Percentiles rank a stretch among this genome's conserved stretches.
These are phyloP conservation scores for Plasmodium vinckei DNA, from an alignment of 169 alveolate species.

Conservation along the genomic window DNA sequence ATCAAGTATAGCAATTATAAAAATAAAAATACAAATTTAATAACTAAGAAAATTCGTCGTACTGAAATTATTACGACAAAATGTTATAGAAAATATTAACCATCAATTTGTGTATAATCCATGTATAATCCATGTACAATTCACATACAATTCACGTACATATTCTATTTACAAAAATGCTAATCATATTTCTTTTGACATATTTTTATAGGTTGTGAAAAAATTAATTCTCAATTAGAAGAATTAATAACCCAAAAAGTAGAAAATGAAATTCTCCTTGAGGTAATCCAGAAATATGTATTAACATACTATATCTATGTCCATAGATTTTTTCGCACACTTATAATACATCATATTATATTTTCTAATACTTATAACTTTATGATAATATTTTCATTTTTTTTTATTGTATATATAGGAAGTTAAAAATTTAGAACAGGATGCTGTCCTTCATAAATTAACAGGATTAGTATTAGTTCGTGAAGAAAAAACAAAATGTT, in stretches of 20 bases:
- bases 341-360: not conserved
- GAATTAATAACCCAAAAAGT: constrained; percentile 69
- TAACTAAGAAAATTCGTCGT: not conserved
- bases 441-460: constrained; percentile 56
- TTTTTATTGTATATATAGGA: constrained; percentile 18
- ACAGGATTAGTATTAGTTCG: constrained; percentile 39
- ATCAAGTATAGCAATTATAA: constrained; percentile 20
- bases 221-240: constrained; percentile 53
- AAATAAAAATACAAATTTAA: not conserved
- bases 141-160: no score
- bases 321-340: not conserved
- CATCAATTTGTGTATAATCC: no score
- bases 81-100: no score
- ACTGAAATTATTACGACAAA: not conserved
- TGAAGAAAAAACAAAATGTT: constrained; percentile 61
- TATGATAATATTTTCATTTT: not conserved
- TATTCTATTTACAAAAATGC: no score
- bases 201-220: constrained; percentile 59
- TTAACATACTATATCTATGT: not conserved
- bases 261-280: constrained; percentile 70
- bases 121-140: no score
- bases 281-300: not conserved
- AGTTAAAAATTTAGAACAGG: constrained; percentile 47
- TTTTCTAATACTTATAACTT: not conserved
- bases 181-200: not conserved